Base-by-base conservation (phyloP, 2,329 filamentous ascomycete genomes). In the Beauveria scarabaeidicola region DNA sequence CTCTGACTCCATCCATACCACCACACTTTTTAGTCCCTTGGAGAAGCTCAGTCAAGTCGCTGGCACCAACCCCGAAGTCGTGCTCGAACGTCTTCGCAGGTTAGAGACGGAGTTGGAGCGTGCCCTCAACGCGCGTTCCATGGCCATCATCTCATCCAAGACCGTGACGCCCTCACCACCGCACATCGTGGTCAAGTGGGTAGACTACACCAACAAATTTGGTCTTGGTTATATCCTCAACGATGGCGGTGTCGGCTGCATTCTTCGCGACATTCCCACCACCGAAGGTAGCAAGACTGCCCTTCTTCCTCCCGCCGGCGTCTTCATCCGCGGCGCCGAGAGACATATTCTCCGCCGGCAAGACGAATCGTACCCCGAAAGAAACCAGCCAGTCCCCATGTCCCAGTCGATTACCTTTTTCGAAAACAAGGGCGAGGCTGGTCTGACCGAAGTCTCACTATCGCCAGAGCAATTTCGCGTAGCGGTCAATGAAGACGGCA, bases 131-230 rank as follows among this genome's bases (percentile, higher is more conserved):
- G 77, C 84, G 43, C 79, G 85, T 67, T 78, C 83, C 1, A 85
- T 84, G 78, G 84, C 84, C 21, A 77, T 85, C 58, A 75, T 85
- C 52, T 80, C 78, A 0, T 75, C 81, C 10, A 81, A 83, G 72
- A 75, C 80, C 61, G 73, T 78, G 63, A 71, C 79, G 59, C 75
- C 81, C 69, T 68, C 85, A 62, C 72, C 87, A 69, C 80, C 87
- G 68, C 74, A 85, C 68, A 82, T 87, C 48, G 84, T 87, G 13
- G 82, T 87, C 11, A 91, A 92, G 69, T 94, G 90, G 90, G 90
- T 94, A 7, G 90, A 94, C 70, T 94, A 94, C 71, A 91, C 89
- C 61, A 90, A 91, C 72, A 91, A 91, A 70, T 91, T 91, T 70
- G 90, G 90, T 13, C 80, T 94, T 17, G 90, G 90, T 40, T 94